These are phyloP conservation scores for Phialophora expanda DNA, from an alignment of 2,329 filamentous ascomycete genomes.

Conservation along the genomic window DNA sequence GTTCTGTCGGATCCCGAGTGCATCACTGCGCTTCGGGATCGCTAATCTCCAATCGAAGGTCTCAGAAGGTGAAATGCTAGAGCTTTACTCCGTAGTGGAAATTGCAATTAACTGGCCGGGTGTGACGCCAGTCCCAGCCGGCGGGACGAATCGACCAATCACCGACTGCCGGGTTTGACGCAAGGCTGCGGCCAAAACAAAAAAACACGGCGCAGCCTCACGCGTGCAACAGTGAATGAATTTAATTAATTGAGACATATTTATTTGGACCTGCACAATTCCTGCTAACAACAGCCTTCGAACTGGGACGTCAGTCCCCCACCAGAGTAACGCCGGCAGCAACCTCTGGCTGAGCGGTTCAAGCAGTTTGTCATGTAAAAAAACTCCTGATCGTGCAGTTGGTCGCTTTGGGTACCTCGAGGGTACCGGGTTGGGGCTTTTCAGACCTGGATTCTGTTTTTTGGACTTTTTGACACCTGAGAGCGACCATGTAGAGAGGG, in stretches of 20 bases:
- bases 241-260: neutral
- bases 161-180: too few species aligned
- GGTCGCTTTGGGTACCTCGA: neutral
- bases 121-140: neutral
- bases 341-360: neutral
- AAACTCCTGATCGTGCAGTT: constrained; percentile 1
- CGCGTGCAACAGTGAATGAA: neutral
- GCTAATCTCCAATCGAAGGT: neutral
- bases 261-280: neutral
- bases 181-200: neutral
- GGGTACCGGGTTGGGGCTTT: neutral
- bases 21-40: neutral
- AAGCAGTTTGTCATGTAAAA: neutral
- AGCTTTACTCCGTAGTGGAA: neutral
- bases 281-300: neutral
- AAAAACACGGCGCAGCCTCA: neutral
- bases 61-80: neutral
- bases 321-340: neutral
- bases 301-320: neutral
- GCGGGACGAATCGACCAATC: neutral
- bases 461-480: neutral
- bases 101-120: neutral
- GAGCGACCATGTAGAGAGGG: neutral
- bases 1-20: neutral
- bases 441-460: constrained; percentile 2